phyloP scores from a whole-genome alignment of 1,139 yeast genomes.

The Suhomyces chickasaworum region DNA sequence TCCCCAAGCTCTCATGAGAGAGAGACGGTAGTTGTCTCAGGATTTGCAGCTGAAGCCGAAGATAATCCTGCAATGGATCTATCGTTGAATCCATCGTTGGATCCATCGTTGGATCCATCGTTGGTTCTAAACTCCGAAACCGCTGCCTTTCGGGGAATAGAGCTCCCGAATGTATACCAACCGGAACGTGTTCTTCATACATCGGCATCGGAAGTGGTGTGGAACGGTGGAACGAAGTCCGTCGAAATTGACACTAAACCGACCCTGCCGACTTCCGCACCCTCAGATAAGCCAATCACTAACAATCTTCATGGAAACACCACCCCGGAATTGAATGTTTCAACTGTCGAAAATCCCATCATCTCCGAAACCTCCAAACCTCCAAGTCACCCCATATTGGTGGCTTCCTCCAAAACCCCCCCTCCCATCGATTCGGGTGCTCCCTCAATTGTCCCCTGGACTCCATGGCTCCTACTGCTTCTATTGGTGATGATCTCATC shows the following conservation, averaged over 20 bases:
- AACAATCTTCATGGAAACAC: not conserved
- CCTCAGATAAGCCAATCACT: not conserved
- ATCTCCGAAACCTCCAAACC: not conserved
- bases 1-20: too few species aligned
- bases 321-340: too few species aligned
- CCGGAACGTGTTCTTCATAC: not conserved
- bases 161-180: not conserved
- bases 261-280: not conserved
- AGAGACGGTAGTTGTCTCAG: too few species aligned
- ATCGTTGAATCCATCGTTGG: too few species aligned
- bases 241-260: not conserved
- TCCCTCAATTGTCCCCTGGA: not conserved
- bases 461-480: not conserved
- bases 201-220: not conserved
- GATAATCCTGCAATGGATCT: too few species aligned
- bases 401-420: not conserved
- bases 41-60: too few species aligned
- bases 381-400: not conserved
- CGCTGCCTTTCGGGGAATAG: not conserved
- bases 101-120: too few species aligned
- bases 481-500: slow-evolving; percentile 3
- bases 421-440: not conserved
- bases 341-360: too few species aligned
- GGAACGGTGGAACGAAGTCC: not conserved
- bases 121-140: not conserved